These are phyloP conservation scores for Syzygium malaccense DNA, from an alignment of 441 rosid genomes.

Conservation along the genomic window DNA sequence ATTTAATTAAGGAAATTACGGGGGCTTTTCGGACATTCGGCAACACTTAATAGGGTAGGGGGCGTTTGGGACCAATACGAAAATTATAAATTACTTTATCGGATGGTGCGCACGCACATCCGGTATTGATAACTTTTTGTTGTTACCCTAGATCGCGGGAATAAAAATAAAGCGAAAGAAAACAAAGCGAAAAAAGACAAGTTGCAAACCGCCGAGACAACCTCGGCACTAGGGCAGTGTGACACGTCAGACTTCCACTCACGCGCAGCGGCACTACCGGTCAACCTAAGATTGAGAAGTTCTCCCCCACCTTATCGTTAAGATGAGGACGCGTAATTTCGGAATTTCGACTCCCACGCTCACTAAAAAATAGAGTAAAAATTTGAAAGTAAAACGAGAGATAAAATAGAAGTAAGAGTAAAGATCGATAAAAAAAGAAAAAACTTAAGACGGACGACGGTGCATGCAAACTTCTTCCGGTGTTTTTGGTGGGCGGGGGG, in stretches of 20 bases:
- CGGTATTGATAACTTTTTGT: too few species aligned
- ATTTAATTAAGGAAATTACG: too few species aligned
- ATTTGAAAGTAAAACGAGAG: too few species aligned
- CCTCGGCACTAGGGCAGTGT: background rate
- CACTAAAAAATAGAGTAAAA: rapidly evolving
- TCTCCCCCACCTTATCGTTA: too few species aligned
- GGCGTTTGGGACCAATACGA: background rate
- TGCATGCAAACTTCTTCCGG: too few species aligned
- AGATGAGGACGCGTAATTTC: too few species aligned
- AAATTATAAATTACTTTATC: background rate
- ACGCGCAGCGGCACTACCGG: background rate
- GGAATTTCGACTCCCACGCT: too few species aligned
- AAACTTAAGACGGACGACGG: background rate
- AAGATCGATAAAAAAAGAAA: too few species aligned
- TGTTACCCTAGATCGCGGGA: background rate
- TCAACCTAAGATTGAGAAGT: background rate
- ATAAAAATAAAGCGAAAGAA: background rate
- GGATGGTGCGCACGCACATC: background rate
- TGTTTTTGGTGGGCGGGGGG: background rate
- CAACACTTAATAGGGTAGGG: background rate
- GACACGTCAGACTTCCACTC: background rate
- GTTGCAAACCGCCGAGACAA: background rate
- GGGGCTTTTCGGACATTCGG: too few species aligned
- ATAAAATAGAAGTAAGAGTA: too few species aligned
- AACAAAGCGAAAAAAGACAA: background rate